Evolutionary conservation across 2,329 filamentous ascomycete species (phyloP).

Genomic region (Aspergillus floridensis): DNA sequence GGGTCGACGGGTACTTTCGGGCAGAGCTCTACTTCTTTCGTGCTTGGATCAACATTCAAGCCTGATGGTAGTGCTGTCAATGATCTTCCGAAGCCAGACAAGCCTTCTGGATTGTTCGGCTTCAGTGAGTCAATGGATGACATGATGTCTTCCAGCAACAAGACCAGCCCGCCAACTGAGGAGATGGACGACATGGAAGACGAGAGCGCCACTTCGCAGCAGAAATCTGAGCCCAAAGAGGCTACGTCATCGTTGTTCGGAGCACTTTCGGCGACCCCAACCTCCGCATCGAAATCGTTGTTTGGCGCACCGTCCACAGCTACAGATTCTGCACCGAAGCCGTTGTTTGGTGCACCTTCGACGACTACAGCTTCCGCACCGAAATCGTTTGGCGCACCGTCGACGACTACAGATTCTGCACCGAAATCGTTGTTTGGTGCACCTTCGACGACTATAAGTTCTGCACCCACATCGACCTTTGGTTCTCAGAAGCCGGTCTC

Average conservation of each 20-base stretch:
- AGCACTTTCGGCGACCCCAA: conserved; percentile 20
- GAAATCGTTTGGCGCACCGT: conserved; percentile 25
- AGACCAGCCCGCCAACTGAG: conserved; percentile 33
- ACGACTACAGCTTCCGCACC: conserved; percentile 1
- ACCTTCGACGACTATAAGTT: not conserved
- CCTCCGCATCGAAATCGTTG: conserved; percentile 28
- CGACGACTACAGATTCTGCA: conserved; percentile 21
- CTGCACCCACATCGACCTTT: not conserved
- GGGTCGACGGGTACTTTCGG: conserved; percentile 33
- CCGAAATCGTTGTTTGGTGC: conserved; percentile 21
- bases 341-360: conserved; percentile 2
- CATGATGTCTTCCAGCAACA: conserved; percentile 36
- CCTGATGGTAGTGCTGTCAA: conserved; percentile 40
- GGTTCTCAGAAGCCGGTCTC: not conserved
- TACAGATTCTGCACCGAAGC: not conserved
- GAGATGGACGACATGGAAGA: conserved; percentile 40
- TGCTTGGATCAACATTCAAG: conserved; percentile 46
- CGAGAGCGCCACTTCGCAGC: conserved; percentile 18
- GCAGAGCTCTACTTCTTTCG: conserved; percentile 34
- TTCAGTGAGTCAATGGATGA: conserved; percentile 41
- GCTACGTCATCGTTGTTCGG: conserved; percentile 28
- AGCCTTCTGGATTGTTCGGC: conserved; percentile 36
- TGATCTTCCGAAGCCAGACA: conserved; percentile 41
- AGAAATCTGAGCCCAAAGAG: conserved; percentile 24
- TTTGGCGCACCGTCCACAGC: conserved; percentile 4